Base-by-base conservation (phyloP, 2,329 filamentous ascomycete genomes). In the Penicillium crustosum region DNA sequence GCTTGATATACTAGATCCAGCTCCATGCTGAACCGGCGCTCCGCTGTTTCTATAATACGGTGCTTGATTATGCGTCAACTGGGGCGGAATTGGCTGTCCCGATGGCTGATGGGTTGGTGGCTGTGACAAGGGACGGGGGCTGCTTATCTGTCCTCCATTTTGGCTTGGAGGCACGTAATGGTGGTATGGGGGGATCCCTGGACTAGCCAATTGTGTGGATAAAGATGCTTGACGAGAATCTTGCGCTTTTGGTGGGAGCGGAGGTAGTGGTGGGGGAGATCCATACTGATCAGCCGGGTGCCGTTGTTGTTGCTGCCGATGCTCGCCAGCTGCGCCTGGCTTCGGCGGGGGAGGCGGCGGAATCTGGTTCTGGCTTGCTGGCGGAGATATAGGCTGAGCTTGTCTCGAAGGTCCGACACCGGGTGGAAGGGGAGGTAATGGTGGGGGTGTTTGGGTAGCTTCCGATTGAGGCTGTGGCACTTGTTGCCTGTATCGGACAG, bases 391-490 rank as follows among this genome's bases (percentile, higher is more conserved):
- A 29, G 60, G 43, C 68, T 78, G 53, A n/a, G 78, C 53, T 35
- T 49, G 75, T 29, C 29, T 45, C 15, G 61, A 56, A 65, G 72
- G 72, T 45, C 79, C 77, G 58, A 88, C 78, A 66, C 89, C 87
- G 27, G 86, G 85, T 9, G 89, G 90, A 19, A 89, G 79, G 53
- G 89, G 89, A 58, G 89, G 89, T n/a, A 89, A 75, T 13, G 88
- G 86, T 33, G 89, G 89, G 49, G 87, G 86, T 57, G 80, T 77
- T 29, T 70, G 67, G n/a, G 62, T 61, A 38, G 67, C 65, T 53
- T 39, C 55, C 3, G 21, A 35, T 47, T 65, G 65, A 10, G 74
- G 66, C 41, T 74, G 66, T 57, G 68, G 72, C 43, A 64, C 58
- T 35, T 71, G 70, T 38, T 70, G 86, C 65, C 86, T 87, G 35